Evolutionary conservation across 202 grass and related monocot species (phyloP).

Genomic region (Digitaria exilis): DNA sequence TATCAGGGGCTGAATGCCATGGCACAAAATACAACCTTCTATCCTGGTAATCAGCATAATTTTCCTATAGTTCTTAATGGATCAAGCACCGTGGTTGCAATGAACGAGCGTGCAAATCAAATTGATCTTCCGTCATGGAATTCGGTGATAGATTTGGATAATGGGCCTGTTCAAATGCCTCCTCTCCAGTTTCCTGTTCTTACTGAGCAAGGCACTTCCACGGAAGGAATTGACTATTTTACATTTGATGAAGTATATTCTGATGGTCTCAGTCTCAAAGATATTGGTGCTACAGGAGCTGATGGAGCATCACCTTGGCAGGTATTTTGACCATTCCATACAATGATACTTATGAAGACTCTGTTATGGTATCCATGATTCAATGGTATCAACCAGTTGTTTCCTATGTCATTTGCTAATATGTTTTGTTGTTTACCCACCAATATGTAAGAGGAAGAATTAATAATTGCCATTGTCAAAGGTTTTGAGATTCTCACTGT

Average conservation of each 20-base stretch:
- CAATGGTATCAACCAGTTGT: not conserved
- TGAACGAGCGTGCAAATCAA: slow-evolving; percentile 19
- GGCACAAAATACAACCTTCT: slow-evolving; percentile 35
- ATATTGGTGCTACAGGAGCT: slow-evolving; percentile 36
- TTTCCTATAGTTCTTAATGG: slow-evolving; percentile 34
- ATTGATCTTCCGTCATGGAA: slow-evolving; percentile 44
- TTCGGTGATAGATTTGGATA: slow-evolving; percentile 33
- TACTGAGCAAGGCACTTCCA: slow-evolving; percentile 22
- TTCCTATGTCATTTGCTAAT: not conserved
- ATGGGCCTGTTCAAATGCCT: slow-evolving; percentile 35
- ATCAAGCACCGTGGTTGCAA: slow-evolving; percentile 7
- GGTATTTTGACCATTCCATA: slow-evolving; percentile 19
- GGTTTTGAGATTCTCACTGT: not conserved
- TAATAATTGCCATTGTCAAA: not conserved
- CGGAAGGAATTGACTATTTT: slow-evolving; percentile 50
- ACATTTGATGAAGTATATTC: slow-evolving; percentile 62
- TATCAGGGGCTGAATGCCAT: slow-evolving; percentile 35
- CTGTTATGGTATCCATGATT: not conserved
- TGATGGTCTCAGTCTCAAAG: slow-evolving; percentile 51
- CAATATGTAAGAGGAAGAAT: not conserved
- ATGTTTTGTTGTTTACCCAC: not conserved
- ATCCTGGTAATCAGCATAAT: slow-evolving; percentile 32
- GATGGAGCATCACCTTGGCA: slow-evolving; percentile 50
- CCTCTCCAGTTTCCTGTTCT: slow-evolving; percentile 33
- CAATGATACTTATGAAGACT: not conserved